Base-by-base conservation (phyloP, 306 rosid genomes). In the Cotoneaster glaucophyllus region DNA sequence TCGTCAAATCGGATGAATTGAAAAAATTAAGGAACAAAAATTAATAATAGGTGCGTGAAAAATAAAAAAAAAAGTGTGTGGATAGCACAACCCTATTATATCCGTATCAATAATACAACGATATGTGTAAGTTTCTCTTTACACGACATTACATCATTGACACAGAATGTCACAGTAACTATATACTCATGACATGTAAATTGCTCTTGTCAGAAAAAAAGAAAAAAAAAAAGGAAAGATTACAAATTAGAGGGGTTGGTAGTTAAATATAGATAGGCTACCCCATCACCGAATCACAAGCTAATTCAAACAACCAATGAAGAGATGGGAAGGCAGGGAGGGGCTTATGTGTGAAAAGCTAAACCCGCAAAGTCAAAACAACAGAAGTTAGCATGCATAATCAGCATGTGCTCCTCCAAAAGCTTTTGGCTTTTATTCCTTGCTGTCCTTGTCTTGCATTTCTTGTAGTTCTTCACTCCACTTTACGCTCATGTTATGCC, bases 251-350 rank as follows among this genome's bases (percentile, higher is more conserved):
- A 48, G 71, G 73, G 61, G 28, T 62, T 45, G 87, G 88, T 88
- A 56, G 93, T 80, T 85, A 66, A 79, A 68, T 81, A 71, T 63
- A 74, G 96, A 82, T 89, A 84, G 90, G 84, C 93, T 82, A 8
- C 66, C 41, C 71, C 69, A 19, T 65, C 75, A 87, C 92, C 93
- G 73, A 86, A 84, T 58, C 74, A 67, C 56, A 89, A 91, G 81
- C 92, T 83, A 89, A 87, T 84, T 69, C 85, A 73, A 54, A 85
- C 87, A 54, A 87, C 87, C 93, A 77, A 81, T 5, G 63, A 78
- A 39, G 41, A 17, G 8, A 19, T 26, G 24, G 8, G 58, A 28
- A 28, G 39, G 4, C 21, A 58, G 13, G 69, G 63, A 44, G 72
- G 9, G 34, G 44, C 64, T 22, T 5, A 50, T 2, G 8, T 5